Evolutionary conservation across 192 early-diverging fungal genomes (phyloP).

Genomic region (Backusella tarrabulga): DNA sequence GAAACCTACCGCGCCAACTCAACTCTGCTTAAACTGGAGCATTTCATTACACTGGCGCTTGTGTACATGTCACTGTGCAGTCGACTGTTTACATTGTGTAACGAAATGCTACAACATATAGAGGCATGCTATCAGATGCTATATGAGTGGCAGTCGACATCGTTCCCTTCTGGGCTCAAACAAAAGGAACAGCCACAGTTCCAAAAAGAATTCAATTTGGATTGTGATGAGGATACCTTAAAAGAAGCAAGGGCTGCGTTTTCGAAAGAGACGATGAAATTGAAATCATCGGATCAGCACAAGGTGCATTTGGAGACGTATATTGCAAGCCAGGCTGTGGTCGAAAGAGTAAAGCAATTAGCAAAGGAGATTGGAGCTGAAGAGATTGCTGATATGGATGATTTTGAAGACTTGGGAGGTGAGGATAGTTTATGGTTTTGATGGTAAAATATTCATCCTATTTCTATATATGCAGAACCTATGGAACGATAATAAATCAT

Average conservation of each 20-base stretch:
- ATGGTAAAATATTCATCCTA: neutral
- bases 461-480: neutral
- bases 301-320: conserved; percentile 23
- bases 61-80: conserved; percentile 18
- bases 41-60: conserved; percentile 24
- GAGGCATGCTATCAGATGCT: conserved; percentile 25
- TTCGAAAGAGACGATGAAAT: neutral
- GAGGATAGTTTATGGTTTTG: neutral
- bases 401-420: conserved; percentile 26
- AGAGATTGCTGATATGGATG: neutral
- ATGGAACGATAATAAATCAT: neutral
- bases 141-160: neutral
- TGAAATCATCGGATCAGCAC: neutral
- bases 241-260: neutral
- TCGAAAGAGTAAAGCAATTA: neutral
- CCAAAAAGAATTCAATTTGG: neutral
- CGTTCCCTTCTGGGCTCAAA: conserved; percentile 18
- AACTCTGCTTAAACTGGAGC: conserved; percentile 19
- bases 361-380: neutral
- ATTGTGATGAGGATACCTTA: conserved; percentile 10
- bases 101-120: neutral
- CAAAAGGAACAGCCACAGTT: neutral
- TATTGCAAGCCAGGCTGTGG: neutral
- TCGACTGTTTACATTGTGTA: conserved; percentile 3
- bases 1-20: conserved; percentile 27